A percentile compares a stretch with the other conserved stretches of the same genome.
Evolutionary conservation across 176 grass and related monocot species (phyloP).

Genomic region (Cocos nucifera): DNA sequence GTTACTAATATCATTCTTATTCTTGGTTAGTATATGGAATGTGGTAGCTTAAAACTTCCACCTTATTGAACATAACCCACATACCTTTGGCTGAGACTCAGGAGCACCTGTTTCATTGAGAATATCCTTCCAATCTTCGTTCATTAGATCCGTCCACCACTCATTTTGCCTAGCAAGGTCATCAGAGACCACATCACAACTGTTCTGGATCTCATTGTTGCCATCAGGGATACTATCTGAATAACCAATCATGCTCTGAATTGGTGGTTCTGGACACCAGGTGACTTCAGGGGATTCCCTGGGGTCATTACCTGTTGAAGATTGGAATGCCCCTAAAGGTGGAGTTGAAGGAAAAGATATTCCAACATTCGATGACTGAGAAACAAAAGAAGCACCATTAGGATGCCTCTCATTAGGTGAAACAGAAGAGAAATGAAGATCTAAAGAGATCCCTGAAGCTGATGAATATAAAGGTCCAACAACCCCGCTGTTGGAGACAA

Average conservation of each 20-base stretch:
- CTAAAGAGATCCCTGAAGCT: slow-evolving; percentile 27
- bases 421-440: slow-evolving; percentile 18
- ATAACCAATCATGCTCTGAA: slow-evolving; percentile 2
- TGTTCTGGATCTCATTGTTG: background rate
- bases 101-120: slow-evolving; percentile 20
- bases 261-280: slow-evolving; percentile 18
- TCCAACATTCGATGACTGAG: slow-evolving; percentile 17
- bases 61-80: no score
- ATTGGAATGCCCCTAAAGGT: background rate
- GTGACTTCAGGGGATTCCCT: slow-evolving; percentile 14
- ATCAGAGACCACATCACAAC: slow-evolving; percentile 6
- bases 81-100: slow-evolving; percentile 29
- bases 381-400: slow-evolving; percentile 15
- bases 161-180: slow-evolving; percentile 23
- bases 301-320: slow-evolving; percentile 1
- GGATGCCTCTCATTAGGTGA: slow-evolving; percentile 12
- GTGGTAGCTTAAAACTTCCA: no score
- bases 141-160: slow-evolving; percentile 35
- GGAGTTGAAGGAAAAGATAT: slow-evolving; percentile 8
- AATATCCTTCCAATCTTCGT: slow-evolving; percentile 40
- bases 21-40: no score
- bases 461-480: slow-evolving; percentile 8
- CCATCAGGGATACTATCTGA: slow-evolving; percentile 1
- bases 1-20: no score
- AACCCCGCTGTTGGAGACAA: slow-evolving; percentile 6